A percentile compares a stretch with the other conserved stretches of the same genome.
Conservation (phyloP, 1,284 basidiomycete genomes). For the Cryptococcus sp. region DNA sequence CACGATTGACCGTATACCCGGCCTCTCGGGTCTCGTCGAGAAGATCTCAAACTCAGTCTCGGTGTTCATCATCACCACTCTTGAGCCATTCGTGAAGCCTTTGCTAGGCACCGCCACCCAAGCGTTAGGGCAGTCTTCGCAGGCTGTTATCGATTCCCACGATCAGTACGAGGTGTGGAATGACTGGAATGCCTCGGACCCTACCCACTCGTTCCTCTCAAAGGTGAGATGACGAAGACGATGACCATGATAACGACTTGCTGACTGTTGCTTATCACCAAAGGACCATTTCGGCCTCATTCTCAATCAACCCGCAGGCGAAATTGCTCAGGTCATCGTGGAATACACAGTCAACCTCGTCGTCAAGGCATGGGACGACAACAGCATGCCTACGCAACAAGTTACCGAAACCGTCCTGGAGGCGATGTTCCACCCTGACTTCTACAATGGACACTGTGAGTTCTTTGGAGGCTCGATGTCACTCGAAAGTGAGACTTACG, state of each 20-base stretch:
- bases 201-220: conserved; percentile 64
- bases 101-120: conserved; percentile 73
- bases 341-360: conserved; percentile 58
- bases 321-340: conserved; percentile 70
- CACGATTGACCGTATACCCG: conserved; percentile 71
- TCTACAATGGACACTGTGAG: conserved; percentile 62
- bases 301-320: conserved; percentile 67
- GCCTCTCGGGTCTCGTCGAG: conserved; percentile 69
- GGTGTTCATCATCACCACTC: conserved; percentile 78
- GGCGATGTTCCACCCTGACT: conserved; percentile 86
- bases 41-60: conserved; percentile 78
- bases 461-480: background rate
- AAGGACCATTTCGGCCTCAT: conserved; percentile 48
- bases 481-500: background rate
- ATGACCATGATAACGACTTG: background rate
- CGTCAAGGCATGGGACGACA: conserved; percentile 82
- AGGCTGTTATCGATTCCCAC: conserved; percentile 73
- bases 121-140: conserved; percentile 64
- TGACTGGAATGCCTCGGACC: conserved; percentile 74
- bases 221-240: conserved; percentile 54
- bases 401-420: conserved; percentile 70
- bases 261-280: background rate
- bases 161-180: conserved; percentile 83
- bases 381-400: conserved; percentile 62
- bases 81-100: conserved; percentile 70